Conservation (phyloP, 139 green algal species). For the Chloropicon primus region DNA sequence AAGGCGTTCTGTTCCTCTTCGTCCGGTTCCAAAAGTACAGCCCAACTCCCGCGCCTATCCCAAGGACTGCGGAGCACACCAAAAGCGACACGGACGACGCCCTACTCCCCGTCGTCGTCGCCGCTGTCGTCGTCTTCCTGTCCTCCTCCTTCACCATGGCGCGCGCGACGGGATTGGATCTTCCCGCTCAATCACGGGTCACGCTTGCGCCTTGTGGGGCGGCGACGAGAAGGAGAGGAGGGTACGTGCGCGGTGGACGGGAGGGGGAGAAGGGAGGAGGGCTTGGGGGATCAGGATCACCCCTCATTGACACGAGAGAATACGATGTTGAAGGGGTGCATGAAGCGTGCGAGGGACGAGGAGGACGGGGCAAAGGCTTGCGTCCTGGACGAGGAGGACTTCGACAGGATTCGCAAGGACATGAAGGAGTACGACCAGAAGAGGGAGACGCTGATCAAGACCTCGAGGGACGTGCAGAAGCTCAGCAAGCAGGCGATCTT, state of each 20-base stretch:
- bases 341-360: background rate
- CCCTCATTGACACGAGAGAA: too few relatives aligned
- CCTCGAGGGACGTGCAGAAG: constrained; percentile 45
- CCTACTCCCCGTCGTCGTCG: background rate
- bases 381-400: constrained; percentile 17
- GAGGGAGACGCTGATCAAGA: constrained; percentile 7
- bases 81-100: background rate
- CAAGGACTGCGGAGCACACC: background rate
- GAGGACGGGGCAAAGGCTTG: background rate
- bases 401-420: constrained; percentile 19
- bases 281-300: too few relatives aligned
- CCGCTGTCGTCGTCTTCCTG: background rate
- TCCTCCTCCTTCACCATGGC: background rate
- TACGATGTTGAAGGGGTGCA: too few relatives aligned
- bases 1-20: background rate
- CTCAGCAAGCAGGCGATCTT: constrained; percentile 58
- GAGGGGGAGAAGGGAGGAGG: too few relatives aligned
- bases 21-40: background rate
- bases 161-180: background rate
- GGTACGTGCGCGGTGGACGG: too few relatives aligned
- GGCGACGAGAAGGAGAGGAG: too few relatives aligned
- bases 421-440: constrained; percentile 27
- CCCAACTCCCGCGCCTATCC: background rate
- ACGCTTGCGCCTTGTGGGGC: too few relatives aligned
- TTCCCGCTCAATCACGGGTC: too few relatives aligned